These are phyloP conservation scores for Kernera saxatilis DNA, from an alignment of 345 rosid species.

Conservation along the genomic window DNA sequence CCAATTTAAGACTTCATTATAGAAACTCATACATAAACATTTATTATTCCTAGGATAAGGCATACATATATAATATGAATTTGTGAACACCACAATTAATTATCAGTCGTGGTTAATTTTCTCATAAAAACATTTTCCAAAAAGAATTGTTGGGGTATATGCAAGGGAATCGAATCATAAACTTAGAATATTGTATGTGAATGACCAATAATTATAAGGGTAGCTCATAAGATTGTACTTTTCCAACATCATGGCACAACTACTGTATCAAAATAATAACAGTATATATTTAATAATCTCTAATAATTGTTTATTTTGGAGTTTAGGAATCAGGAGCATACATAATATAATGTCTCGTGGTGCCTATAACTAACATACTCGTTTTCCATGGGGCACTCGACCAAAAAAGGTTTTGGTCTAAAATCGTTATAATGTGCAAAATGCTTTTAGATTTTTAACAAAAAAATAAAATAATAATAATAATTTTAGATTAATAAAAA, in stretches of 20 bases:
- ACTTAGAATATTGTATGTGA: not conserved
- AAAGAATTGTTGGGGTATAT: conserved; percentile 8
- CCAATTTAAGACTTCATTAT: conserved; percentile 7
- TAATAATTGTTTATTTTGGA: not conserved
- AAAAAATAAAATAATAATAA: too few relatives aligned
- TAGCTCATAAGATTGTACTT: conserved; percentile 20
- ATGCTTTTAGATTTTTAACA: not conserved
- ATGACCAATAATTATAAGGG: conserved; percentile 13
- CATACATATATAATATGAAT: not conserved
- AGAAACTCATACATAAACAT: conserved; percentile 12
- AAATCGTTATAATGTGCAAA: not conserved
- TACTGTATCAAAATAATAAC: not conserved
- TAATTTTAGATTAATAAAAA: not conserved
- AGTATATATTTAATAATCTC: not conserved
- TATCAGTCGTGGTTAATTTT: not conserved
- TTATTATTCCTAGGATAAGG: conserved; percentile 21
- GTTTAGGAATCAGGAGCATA: not conserved
- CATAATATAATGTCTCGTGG: not conserved
- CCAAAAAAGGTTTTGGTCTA: not conserved
- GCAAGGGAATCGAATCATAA: conserved; percentile 15
- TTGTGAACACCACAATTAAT: conserved; percentile 4
- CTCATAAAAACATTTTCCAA: not conserved
- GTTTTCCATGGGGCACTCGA: not conserved
- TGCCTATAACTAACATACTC: not conserved
- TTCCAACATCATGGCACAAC: conserved; percentile 20